Evolutionary conservation across 768 basidiomycete species (phyloP).

Genomic region (Mycena metata): DNA sequence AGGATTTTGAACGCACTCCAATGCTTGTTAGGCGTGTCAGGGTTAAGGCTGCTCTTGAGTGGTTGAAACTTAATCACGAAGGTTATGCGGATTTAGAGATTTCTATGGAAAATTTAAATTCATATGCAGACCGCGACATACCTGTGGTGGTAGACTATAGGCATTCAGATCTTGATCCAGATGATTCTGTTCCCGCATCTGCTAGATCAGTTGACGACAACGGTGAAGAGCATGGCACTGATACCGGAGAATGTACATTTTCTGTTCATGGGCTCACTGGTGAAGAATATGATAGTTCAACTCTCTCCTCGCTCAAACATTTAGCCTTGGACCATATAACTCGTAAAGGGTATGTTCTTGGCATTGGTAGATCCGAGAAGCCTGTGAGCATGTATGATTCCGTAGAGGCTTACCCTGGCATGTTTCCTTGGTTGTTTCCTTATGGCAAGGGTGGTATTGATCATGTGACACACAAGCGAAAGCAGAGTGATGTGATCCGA

Average conservation of each 20-base stretch:
- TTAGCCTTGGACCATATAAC: slow-evolving; percentile 47
- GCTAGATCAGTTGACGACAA: slow-evolving; percentile 40
- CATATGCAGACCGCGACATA: slow-evolving; percentile 41
- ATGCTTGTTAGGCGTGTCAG: too few relatives aligned
- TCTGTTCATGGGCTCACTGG: slow-evolving; percentile 54
- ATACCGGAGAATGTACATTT: slow-evolving; percentile 51
- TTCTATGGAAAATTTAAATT: slow-evolving; percentile 38
- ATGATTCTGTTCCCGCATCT: slow-evolving; percentile 2
- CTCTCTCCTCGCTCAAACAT: slow-evolving; percentile 41
- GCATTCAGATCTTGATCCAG: slow-evolving; percentile 34
- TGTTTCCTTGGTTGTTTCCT: slow-evolving; percentile 61
- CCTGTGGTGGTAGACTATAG: slow-evolving; percentile 46
- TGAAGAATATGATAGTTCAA: slow-evolving; percentile 38
- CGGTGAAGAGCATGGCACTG: slow-evolving; percentile 46
- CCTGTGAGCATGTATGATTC: slow-evolving; percentile 49
- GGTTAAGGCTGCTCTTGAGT: slow-evolving; percentile 39
- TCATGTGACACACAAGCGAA: slow-evolving; percentile 40
- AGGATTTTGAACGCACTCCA: too few relatives aligned
- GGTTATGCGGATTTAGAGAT: slow-evolving; percentile 36
- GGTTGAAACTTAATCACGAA: slow-evolving; percentile 51
- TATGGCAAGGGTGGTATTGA: slow-evolving; percentile 50
- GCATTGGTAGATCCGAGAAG: slow-evolving; percentile 41
- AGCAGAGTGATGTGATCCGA: slow-evolving; percentile 34
- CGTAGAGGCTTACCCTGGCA: slow-evolving; percentile 51
- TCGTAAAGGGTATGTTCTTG: slow-evolving; percentile 42